A percentile compares a stretch with the other conserved stretches of the same genome.
These are phyloP conservation scores for Fusarium torreyae DNA, from an alignment of 2,329 filamentous ascomycete species.

Conservation along the genomic window DNA sequence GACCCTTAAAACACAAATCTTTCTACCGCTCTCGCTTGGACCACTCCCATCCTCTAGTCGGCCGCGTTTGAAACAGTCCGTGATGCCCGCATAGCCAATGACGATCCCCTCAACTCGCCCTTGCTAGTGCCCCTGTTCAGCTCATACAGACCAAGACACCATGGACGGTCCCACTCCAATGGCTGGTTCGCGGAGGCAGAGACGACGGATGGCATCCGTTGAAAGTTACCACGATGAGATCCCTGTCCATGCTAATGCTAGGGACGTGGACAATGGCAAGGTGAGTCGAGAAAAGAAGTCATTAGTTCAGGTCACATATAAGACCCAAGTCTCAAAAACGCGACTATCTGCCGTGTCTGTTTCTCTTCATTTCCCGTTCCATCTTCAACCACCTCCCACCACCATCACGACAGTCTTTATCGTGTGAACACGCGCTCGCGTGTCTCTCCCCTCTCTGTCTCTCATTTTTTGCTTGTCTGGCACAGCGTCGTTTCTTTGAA, in stretches of 20 bases:
- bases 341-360: conserved; percentile 17
- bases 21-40: conserved; percentile 9
- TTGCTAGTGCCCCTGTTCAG: conserved; percentile 18
- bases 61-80: conserved; percentile 39
- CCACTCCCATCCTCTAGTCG: conserved; percentile 15
- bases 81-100: conserved; percentile 42
- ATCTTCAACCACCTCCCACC: conserved; percentile 23
- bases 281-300: conserved; percentile 23
- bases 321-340: conserved; percentile 33
- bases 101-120: conserved; percentile 25
- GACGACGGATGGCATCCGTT: conserved; percentile 31
- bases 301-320: conserved; percentile 39
- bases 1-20: background rate
- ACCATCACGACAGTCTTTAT: conserved; percentile 42
- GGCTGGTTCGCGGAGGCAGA: conserved; percentile 35
- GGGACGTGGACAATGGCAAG: conserved; percentile 24
- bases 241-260: conserved; percentile 31
- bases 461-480: conserved; percentile 34
- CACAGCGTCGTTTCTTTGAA: conserved; percentile 34
- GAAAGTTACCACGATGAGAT: conserved; percentile 37
- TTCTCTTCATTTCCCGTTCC: conserved; percentile 21
- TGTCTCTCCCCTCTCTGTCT: conserved; percentile 40
- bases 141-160: conserved; percentile 8
- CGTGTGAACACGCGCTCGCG: conserved; percentile 48
- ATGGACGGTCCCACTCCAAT: conserved; percentile 43